Evolutionary conservation across 352 stramenopile genomes (phyloP).

Genomic region (Phytophthora foliorum): DNA sequence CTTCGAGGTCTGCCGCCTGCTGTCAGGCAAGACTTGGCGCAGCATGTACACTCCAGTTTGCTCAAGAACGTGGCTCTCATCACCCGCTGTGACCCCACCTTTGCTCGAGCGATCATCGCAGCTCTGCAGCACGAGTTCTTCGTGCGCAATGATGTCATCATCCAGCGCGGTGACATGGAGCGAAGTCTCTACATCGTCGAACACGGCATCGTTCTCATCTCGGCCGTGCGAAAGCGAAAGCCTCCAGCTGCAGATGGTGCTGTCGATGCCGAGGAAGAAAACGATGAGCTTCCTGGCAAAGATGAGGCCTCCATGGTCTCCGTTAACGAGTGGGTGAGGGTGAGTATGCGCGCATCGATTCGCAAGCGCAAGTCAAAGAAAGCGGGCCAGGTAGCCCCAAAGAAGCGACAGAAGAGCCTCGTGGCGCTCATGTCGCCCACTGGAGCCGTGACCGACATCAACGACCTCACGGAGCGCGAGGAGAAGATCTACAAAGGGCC

Average conservation of each 20-base stretch:
- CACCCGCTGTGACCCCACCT: constrained; percentile 62
- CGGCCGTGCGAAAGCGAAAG: constrained; percentile 43
- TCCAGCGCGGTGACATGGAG: constrained; percentile 64
- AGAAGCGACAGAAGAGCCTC: constrained; percentile 29
- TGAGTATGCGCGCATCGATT: constrained; percentile 24
- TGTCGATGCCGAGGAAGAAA: constrained; percentile 12
- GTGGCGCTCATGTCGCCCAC: constrained; percentile 35
- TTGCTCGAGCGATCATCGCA: constrained; percentile 65
- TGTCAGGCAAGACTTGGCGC: constrained; percentile 67
- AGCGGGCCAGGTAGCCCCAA: background rate
- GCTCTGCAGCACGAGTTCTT: constrained; percentile 81
- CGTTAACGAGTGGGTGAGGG: constrained; percentile 46
- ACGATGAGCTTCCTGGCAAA: constrained; percentile 6
- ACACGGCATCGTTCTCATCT: constrained; percentile 73
- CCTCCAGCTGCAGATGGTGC: background rate
- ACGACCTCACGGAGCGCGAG: constrained; percentile 44
- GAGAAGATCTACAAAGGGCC: constrained; percentile 78
- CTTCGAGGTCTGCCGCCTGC: constrained; percentile 59
- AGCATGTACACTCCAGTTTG: constrained; percentile 71
- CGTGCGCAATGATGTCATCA: constrained; percentile 82
- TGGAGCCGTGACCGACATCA: constrained; percentile 38
- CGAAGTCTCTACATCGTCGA: constrained; percentile 80
- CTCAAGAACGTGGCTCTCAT: constrained; percentile 73
- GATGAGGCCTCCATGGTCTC: constrained; percentile 29
- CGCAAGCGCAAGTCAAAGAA: constrained; percentile 23